Base-by-base conservation (phyloP, 306 rosid genomes). In the Ormosia emarginata region DNA sequence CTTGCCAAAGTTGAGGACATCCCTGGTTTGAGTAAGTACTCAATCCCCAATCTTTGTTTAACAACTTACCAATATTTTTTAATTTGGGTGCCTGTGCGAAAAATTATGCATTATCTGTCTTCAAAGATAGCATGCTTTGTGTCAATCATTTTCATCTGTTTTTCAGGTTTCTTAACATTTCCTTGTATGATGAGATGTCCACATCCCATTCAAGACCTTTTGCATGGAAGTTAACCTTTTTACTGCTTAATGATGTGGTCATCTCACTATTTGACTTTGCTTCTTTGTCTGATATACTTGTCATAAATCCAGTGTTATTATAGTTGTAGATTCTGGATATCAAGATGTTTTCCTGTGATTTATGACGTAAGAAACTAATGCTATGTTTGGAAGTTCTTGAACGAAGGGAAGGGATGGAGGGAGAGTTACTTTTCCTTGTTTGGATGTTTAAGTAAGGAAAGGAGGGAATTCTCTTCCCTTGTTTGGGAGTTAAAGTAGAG, bases 1-100 rank as follows among this genome's bases (percentile, higher is more conserved):
- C 71, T 80, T 64, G 18, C 86, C 85, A 89, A 92, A 87, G 91
- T 90, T 40, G 91, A 91, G 83, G 99, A 93, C 59, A 93, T 96
- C 80, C 97, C 97, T 34, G 98, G 98, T 53, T 91, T 96, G 86
- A 87, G 99, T 96, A 87, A 92, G 97, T 84, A 30, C 34, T 75
- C 64, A n/a, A 70, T 43, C 84, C 58, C 79, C 69, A 36, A 72
- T 77, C 32, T 66, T 24, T 65, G 57, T 88, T 80, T 59, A 33
- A 49, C 78, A 33, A 59, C 55, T 70, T 47, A 6, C 37, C 29
- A 39, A 7, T 46, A 24, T 46, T 49, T 74, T 78, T 70, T 58
- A 52, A 37, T 55, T 74, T 55, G 46, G 68, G 66, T 79, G 52
- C 59, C 36, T 32, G 6, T 11, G 53, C 17, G 73, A 32, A 78